A percentile compares a stretch with the other conserved stretches of the same genome.
These are phyloP conservation scores for Colletotrichum musicola DNA, from an alignment of 2,329 filamentous ascomycete genomes.

Conservation along the genomic window DNA sequence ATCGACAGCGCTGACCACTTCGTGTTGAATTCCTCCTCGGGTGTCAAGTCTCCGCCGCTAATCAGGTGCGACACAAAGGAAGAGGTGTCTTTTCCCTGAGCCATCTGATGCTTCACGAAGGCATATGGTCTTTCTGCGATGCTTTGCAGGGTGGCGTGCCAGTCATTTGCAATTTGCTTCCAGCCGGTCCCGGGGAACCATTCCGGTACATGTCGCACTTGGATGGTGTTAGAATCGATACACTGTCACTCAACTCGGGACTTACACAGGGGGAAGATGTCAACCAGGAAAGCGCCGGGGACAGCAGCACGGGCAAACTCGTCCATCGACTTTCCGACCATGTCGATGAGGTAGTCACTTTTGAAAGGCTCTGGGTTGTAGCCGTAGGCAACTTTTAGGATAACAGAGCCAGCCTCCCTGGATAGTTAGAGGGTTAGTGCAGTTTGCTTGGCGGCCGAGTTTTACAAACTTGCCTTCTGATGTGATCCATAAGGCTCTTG, in stretches of 20 bases:
- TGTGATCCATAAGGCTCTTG: slow-evolving; percentile 52
- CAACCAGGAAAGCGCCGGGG: slow-evolving; percentile 39
- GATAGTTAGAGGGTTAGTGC: background rate
- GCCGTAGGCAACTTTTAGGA: slow-evolving; percentile 39
- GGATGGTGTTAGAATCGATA: background rate
- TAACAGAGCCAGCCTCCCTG: slow-evolving; percentile 37
- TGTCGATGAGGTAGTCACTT: slow-evolving; percentile 36
- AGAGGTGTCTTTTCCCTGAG: slow-evolving; percentile 26
- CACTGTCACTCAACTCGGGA: background rate
- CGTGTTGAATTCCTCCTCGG: slow-evolving; percentile 14
- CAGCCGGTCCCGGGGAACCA: slow-evolving; percentile 40
- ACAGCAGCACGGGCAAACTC: slow-evolving; percentile 36
- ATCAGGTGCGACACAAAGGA: slow-evolving; percentile 31
- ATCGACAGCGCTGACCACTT: slow-evolving; percentile 32
- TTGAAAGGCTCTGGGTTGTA: slow-evolving; percentile 37
- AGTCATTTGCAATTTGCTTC: slow-evolving; percentile 32
- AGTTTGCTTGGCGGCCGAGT: background rate
- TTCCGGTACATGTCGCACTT: slow-evolving; percentile 44
- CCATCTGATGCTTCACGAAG: slow-evolving; percentile 44
- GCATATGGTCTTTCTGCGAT: slow-evolving; percentile 35
- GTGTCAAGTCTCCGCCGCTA: background rate
- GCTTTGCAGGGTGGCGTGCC: slow-evolving; percentile 14
- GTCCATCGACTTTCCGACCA: slow-evolving; percentile 29
- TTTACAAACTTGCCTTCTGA: slow-evolving; percentile 52
- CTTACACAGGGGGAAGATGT: slow-evolving; percentile 38